Conservation (phyloP, 2,329 filamentous ascomycete species). For the Rhinocladiella mackenziei region DNA sequence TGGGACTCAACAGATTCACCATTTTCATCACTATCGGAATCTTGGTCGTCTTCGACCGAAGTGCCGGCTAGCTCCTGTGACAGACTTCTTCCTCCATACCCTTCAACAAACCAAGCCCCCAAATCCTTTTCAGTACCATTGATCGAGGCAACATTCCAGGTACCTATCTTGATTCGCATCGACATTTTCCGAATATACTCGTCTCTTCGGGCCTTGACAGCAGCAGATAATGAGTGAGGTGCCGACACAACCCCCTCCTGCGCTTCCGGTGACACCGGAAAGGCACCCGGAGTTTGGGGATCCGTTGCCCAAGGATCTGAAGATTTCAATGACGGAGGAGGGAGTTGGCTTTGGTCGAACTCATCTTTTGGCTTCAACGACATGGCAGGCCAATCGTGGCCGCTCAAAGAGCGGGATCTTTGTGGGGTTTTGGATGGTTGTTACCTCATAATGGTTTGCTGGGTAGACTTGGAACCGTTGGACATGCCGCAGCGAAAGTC, state of each 20-base stretch:
- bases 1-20: slow-evolving; percentile 46
- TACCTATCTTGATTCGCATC: slow-evolving; percentile 82
- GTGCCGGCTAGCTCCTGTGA: slow-evolving; percentile 59
- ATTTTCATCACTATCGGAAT: slow-evolving; percentile 28
- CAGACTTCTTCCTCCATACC: slow-evolving; percentile 68
- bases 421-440: not conserved
- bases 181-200: slow-evolving; percentile 75
- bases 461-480: no score
- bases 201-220: slow-evolving; percentile 65
- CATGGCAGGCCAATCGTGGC: slow-evolving; percentile 11
- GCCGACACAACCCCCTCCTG: slow-evolving; percentile 28
- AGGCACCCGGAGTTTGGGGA: slow-evolving; percentile 49
- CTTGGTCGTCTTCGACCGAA: slow-evolving; percentile 30
- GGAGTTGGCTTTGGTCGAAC: slow-evolving; percentile 11
- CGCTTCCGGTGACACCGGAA: slow-evolving; percentile 35
- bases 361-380: slow-evolving; percentile 9
- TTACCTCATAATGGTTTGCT: slow-evolving; percentile 15
- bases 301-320: slow-evolving; percentile 23
- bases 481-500: no score
- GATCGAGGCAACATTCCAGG: slow-evolving; percentile 89
- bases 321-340: slow-evolving; percentile 23
- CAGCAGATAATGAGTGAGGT: slow-evolving; percentile 49
- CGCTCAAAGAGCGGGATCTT: not conserved
- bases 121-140: slow-evolving; percentile 84
- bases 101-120: slow-evolving; percentile 79